phyloP scores from a whole-genome alignment of 1,139 yeast species.

The Kluyveromyces sp. region DNA sequence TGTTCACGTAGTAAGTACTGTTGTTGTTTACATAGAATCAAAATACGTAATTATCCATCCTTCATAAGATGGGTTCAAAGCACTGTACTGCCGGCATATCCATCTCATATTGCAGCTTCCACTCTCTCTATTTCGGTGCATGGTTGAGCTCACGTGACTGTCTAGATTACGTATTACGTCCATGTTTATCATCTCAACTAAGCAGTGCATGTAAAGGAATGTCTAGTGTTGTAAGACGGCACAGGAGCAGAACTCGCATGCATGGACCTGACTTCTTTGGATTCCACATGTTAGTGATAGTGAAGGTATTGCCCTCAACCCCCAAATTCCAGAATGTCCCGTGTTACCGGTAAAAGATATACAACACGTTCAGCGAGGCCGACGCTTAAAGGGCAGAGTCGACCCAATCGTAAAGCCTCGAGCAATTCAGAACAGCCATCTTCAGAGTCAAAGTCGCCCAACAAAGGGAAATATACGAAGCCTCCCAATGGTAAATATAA shows the following conservation, averaged over 20 bases:
- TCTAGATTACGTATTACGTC: neutral
- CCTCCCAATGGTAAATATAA: neutral
- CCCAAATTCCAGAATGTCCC: neutral
- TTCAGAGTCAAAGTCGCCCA: neutral
- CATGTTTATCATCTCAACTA: neutral
- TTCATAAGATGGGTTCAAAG: no score
- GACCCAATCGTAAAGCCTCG: neutral
- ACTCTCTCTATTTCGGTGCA: no score
- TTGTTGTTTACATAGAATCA: neutral
- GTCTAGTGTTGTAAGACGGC: no score
- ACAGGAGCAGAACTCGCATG: no score
- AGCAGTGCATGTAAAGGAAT: no score
- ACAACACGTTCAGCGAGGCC: neutral
- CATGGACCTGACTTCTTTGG: no score
- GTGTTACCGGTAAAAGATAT: neutral
- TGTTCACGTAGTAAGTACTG: conserved; percentile 43
- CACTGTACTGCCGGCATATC: no score
- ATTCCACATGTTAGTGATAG: no score
- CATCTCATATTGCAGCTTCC: no score
- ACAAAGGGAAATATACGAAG: neutral
- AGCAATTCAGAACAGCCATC: neutral
- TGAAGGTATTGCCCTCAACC: no score
- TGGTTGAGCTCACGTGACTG: neutral
- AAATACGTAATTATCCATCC: neutral
- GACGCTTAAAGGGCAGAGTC: neutral